Conservation (phyloP, 140 eudicot species). For the Ambrosia hybrid region DNA sequence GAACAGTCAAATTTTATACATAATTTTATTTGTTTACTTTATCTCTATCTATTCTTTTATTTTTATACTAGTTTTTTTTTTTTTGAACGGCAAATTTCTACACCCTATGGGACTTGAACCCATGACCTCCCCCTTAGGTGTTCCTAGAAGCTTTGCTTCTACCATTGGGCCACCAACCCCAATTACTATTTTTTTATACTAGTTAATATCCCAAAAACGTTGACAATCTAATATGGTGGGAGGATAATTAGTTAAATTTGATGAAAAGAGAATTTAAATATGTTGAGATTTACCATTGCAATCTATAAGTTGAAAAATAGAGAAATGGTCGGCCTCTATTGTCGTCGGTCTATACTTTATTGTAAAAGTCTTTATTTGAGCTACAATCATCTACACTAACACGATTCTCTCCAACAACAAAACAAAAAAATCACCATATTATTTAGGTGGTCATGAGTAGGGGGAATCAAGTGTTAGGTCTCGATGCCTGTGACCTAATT, state of each 20-base stretch:
- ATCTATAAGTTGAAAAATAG: constrained; percentile 71
- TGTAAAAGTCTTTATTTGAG: constrained; percentile 68
- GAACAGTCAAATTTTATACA: no score
- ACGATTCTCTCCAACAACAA: constrained; percentile 69
- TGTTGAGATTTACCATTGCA: constrained; percentile 69
- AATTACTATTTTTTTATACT: no score
- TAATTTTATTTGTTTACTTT: no score
- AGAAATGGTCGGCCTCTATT: constrained; percentile 47
- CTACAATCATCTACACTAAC: constrained; percentile 72
- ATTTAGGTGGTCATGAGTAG: neutral
- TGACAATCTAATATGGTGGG: neutral
- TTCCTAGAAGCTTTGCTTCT: no score
- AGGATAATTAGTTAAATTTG: neutral
- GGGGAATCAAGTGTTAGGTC: neutral
- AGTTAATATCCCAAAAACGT: no score
- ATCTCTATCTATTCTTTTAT: no score
- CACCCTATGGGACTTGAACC: no score
- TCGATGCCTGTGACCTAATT: neutral
- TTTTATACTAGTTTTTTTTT: no score
- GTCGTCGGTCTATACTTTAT: constrained; percentile 31
- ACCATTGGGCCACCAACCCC: no score
- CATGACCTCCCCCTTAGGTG: no score
- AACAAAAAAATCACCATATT: neutral
- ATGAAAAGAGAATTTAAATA: neutral
- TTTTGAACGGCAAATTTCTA: no score